Evolutionary conservation across 176 grass and related monocot species (phyloP).

Genomic region (Eleusine coracana): DNA sequence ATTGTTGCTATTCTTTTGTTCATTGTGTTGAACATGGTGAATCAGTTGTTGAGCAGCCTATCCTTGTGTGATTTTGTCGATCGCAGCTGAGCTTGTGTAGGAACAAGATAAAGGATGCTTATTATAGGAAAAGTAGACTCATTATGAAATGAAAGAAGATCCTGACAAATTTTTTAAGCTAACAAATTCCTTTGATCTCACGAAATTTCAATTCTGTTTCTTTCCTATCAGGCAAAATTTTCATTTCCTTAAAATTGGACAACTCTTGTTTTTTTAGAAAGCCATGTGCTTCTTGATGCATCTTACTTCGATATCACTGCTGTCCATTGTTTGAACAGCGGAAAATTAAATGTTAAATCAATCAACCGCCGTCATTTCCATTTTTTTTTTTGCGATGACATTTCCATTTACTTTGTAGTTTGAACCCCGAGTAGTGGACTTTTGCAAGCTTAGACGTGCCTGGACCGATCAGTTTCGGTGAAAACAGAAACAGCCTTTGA

Average conservation of each 20-base stretch:
- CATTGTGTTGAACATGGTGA: constrained; percentile 33
- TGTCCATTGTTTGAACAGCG: background rate
- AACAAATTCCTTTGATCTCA: background rate
- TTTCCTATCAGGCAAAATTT: background rate
- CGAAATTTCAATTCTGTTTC: background rate
- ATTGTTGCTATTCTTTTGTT: constrained; percentile 37
- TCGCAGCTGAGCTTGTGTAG: constrained; percentile 24
- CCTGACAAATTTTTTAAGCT: constrained; percentile 1
- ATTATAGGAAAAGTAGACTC: background rate
- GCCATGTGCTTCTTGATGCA: background rate
- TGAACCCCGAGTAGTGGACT: no score
- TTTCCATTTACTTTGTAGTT: no score
- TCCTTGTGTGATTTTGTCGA: constrained; percentile 4
- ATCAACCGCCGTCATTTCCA: no score
- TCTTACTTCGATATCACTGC: background rate
- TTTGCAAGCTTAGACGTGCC: no score
- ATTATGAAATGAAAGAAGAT: background rate
- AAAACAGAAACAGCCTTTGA: no score
- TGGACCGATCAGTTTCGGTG: no score
- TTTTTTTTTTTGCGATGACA: no score
- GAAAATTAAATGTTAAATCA: background rate
- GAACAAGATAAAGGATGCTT: background rate
- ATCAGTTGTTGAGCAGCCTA: constrained; percentile 2
- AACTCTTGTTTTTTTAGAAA: background rate
- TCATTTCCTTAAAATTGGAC: background rate